Base-by-base conservation (phyloP, 257 asterid species). In the Solanum microdontum region DNA sequence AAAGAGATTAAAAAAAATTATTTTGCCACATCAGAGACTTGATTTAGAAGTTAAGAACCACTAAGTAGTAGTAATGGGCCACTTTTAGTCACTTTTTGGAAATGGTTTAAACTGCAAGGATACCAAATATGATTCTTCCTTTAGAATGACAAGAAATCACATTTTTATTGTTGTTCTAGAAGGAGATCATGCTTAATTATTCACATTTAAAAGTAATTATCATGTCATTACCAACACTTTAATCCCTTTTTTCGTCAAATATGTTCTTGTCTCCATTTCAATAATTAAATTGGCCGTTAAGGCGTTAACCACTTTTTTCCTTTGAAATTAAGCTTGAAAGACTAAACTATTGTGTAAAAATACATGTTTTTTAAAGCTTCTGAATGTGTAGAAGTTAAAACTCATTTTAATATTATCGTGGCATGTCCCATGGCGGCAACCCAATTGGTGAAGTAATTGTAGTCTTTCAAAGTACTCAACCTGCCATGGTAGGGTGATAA, bases 401-500 rank as follows among this genome's bases (percentile, higher is more conserved):
- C 73, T 66, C 73, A 24, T 24, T 24, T 66, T 66, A 30, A 66
- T 66, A 24, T 11, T 26, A 24, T 5, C 34, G 3, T 24, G 30
- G 68, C 4, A 4, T 24, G 88, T 91, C 97, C 91, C 90, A 88
- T 40, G 45, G 45, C 43, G 9, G 30, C 37, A 21, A 2, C 33
- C 69, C 43, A 39, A 60, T 83, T 40, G 40, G 91, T 92, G 93
- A 91, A 32, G 89, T 92, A 45, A 76, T 58, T 19, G 55, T 86
- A 45, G n/a, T 24, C 86, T 86, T 79, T 32, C 5, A 14, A 51
- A 90, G 93, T 82, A 88, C 93, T 86, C 69, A 76, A 86, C 80
- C 62, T 48, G 88, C 48, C 83, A 4, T 48, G 21, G 55, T 45
- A 45, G 19, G 19, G 58, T 48, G 19, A 4, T 0, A 48, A 48